Base-by-base conservation (phyloP, 2,329 filamentous ascomycete species). In the Biscogniauxia marginata region DNA sequence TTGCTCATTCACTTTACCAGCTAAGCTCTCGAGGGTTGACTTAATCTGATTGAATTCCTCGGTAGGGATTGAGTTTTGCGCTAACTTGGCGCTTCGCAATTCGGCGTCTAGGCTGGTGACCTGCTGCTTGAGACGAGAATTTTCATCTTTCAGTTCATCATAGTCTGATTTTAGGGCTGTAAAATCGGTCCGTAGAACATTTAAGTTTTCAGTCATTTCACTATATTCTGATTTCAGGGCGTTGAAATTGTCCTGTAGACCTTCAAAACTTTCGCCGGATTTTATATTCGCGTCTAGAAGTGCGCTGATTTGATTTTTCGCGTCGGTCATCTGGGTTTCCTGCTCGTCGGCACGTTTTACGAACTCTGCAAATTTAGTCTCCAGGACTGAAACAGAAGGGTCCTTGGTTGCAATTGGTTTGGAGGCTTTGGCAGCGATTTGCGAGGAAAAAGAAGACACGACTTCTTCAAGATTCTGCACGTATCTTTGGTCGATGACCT, bases 291-390 rank as follows among this genome's bases (percentile, higher is more conserved):
- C 57, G 7, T 49, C 49, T 16, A 60, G 50, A 11, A 59, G 52
- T 3, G 30, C 13, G 30, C 30, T 11, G n/a, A 39, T 39, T 6
- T 39, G 13, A 39, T 39, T 39, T 16, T 11, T 39, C 13, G 30
- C 30, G 5, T 18, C 23, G 25, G 58, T 52, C 9, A 63, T 62
- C 34, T 66, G 61, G 13, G 60, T 53, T 25, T 53, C 51, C 49
- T 64, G 63, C 21, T 56, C 54, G 6, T 24, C 51, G 45, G 45
- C 23, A 8, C 57, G 50, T 23, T 62, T 56, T 46, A 63, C 52
- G 23, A 67, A 51, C 7, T 60, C 48, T 3, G 61, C 58, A 30
- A 69, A 57, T 51, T 63, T 65, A 11, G 46, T 50, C 53, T 69
- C 65, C 7, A 70, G 49, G 1, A 57, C 50, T 39, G 54, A 46